Evolutionary conservation across 129 eudicot genomes (phyloP).

Genomic region (Lonicera japonica): DNA sequence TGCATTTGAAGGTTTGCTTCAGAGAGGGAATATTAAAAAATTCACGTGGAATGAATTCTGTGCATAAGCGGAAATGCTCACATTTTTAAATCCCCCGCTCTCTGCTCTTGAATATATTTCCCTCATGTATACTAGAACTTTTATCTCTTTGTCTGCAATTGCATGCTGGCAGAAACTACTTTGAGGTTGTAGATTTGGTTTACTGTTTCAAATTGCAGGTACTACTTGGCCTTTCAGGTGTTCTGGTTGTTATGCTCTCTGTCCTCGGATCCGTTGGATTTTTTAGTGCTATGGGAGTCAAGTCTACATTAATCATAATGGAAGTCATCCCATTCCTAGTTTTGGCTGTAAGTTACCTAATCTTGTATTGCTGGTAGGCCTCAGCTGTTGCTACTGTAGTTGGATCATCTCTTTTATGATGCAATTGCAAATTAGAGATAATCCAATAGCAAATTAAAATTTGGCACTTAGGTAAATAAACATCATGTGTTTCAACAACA

Average conservation of each 20-base stretch:
- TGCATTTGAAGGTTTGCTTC: no score
- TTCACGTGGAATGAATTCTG: no score
- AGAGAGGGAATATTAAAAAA: no score
- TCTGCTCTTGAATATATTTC: no score
- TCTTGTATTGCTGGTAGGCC: neutral
- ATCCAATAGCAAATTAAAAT: neutral
- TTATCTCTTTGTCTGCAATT: no score
- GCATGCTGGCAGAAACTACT: neutral
- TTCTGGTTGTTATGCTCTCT: constrained; percentile 57
- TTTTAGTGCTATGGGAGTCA: constrained; percentile 66
- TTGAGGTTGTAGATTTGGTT: neutral
- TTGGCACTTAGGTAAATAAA: no score
- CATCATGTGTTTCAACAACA: no score
- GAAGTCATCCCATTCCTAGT: constrained; percentile 85
- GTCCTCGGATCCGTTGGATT: constrained; percentile 71
- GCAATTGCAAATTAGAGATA: neutral
- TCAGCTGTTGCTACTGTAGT: neutral
- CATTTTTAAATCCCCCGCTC: no score
- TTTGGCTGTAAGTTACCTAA: constrained; percentile 50
- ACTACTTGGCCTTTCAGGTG: constrained; percentile 63
- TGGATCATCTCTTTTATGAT: neutral
- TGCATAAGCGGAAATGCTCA: no score
- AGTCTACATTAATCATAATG: constrained; percentile 65
- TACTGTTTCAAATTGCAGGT: constrained; percentile 31
- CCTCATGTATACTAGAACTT: no score